Base-by-base conservation (phyloP, 1,284 basidiomycete species). In the Marasmius sp. region DNA sequence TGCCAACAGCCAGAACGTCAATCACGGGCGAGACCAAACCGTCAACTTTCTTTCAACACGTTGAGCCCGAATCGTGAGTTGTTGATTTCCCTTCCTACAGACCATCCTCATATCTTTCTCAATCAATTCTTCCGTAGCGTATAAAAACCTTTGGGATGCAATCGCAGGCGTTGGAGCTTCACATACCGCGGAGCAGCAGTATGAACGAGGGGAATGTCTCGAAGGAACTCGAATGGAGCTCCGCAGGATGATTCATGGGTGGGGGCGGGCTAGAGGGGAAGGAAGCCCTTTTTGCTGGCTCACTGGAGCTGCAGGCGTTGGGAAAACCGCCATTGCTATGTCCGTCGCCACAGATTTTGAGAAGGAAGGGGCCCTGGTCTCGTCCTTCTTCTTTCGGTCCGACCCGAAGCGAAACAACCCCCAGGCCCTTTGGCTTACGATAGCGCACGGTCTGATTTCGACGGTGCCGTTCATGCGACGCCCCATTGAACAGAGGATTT, bases 261-360 rank as follows among this genome's bases (percentile, higher is more conserved):
- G 68, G 67, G 39, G 59, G 4, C 3, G 11, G 7, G 16, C 45
- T 9, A 41, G 36, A 36, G 45, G 45, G 2, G 20, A 53, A 16
- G 53, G 55, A 12, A 8, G 6, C 2, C 50, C 59, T 0, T 11
- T 67, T 34, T 64, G 60, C 38, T 68, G 62, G 66, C 57, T 69
- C 12, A 52, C 60, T 34, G 67, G 68, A 5, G 41, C 55, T 6
- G 64, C 66, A 12, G 68, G 68, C 2, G 45, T 41, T 14, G 68
- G 67, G 3, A 69, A 69, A 50, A 65, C 67, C 0, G 57, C 68
- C 12, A 62, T 69, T 6, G 67, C 68, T 0, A 66, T 61, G 27
- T 66, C 64, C 0, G 47, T 68, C n/a, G 64, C 66, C 16, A 38
- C 64, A n/a, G 41, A 34, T 12, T 64, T 36, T 18, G 57, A 48